Evolutionary conservation across 148 eudicot species (phyloP), one percentile per base, ranked within the genome.

Genomic region (Amaranthus cruentus): DNA sequence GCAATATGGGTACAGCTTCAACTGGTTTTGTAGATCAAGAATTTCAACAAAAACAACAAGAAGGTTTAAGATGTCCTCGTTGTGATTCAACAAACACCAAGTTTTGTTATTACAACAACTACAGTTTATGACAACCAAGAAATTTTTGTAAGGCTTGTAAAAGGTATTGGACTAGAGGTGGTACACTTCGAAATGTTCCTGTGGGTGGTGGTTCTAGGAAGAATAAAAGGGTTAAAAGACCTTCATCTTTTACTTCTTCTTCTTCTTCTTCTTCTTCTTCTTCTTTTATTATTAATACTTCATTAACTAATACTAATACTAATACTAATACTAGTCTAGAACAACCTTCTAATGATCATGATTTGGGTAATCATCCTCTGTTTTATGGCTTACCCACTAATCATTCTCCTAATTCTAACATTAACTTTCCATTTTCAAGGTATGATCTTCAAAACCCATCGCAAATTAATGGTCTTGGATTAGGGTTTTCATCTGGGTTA

Each of bases 101-200:
- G 76, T 84, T 84, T 47, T 84, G 87, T 54, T 84, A 84, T 80
- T 84, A 84, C 87, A 84, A 84, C 82, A 84, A 84, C 78, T 84
- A 84, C 76, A 81, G 84, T 43, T 65, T 81, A 5, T 69, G 84
- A 3, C 87, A 84, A 6, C 87, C 87, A 44, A 78, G 92, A 47
- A 88, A 86, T 71, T 88, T 88, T 47, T 88, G 92, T 76, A 88
- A 88, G 67, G 90, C 85, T 7, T 88, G 92, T 55, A 88, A 87
- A 78, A 80, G 92, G 78, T 88, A 88, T 56, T 88, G 92, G 92
- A 88, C 92, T 14, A 75, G 88, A 18, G 92, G 92, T 0, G 92
- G 92, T 1, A 88, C 92, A 70, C 75, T 88, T 0, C 73, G 92
- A 21, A 88, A 79, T 63, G 92, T 88, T 50, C 92, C 92, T 0